A percentile compares a stretch with the other conserved stretches of the same genome.
Evolutionary conservation across 805 yeast species (phyloP).

Genomic region (Babjeviella inositovora): DNA sequence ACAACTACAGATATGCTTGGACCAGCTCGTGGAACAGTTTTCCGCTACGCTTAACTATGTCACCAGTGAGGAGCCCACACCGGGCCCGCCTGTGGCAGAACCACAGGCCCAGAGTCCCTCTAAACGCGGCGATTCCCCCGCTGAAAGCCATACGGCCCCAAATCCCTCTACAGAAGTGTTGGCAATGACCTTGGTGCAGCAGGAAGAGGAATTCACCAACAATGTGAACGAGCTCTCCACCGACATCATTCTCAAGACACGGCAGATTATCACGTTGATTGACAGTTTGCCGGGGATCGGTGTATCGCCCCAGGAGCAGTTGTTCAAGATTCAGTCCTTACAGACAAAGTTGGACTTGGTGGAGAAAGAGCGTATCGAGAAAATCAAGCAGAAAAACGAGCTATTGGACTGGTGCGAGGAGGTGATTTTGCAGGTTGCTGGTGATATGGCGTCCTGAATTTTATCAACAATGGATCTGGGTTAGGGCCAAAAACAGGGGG

Average conservation of each 20-base stretch:
- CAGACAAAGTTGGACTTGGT: conserved; percentile 14
- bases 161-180: neutral
- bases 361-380: conserved; percentile 14
- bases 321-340: conserved; percentile 14
- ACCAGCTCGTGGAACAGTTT: conserved; percentile 27
- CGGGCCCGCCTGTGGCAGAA: too few species aligned
- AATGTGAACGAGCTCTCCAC: conserved; percentile 23
- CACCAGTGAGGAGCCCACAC: too few species aligned
- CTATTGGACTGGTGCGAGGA: conserved; percentile 18
- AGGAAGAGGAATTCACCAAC: conserved; percentile 11
- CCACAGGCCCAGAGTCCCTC: too few species aligned
- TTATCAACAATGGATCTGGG: too few species aligned
- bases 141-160: conserved; percentile 8
- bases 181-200: conserved; percentile 17
- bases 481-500: too few species aligned
- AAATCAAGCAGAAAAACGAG: conserved; percentile 19
- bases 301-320: conserved; percentile 19
- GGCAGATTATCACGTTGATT: conserved; percentile 25
- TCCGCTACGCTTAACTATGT: conserved; percentile 26
- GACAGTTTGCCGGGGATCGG: conserved; percentile 28
- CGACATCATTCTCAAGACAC: conserved; percentile 22
- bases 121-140: too few species aligned
- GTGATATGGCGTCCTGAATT: conserved; percentile 21
- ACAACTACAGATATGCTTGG: conserved; percentile 24
- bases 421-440: conserved; percentile 19